Evolutionary conservation across 257 asterid species (phyloP).

Genomic region (Nicotiana tomentosiformis): DNA sequence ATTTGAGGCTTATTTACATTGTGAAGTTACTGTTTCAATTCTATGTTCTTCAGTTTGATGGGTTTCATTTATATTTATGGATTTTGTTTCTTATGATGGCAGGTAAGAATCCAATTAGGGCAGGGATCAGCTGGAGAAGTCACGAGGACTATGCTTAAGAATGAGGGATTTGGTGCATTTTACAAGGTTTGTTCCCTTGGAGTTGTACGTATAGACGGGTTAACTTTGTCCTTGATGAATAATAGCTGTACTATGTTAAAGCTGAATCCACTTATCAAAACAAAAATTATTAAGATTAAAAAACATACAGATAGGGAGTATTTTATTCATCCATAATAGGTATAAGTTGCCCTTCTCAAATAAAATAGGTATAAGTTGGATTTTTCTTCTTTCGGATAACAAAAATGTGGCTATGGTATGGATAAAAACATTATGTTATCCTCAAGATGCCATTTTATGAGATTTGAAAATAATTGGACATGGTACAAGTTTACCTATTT

Average conservation of each 20-base stretch:
- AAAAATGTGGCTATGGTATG: neutral
- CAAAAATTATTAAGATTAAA: too few species aligned
- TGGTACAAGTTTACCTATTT: too few species aligned
- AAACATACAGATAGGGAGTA: neutral
- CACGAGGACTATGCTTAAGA: conserved; percentile 64
- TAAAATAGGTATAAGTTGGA: neutral
- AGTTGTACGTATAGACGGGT: neutral
- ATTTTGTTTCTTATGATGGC: conserved; percentile 8
- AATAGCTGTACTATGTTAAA: neutral
- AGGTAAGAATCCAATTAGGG: conserved; percentile 95
- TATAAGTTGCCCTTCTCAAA: too few species aligned
- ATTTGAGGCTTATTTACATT: neutral
- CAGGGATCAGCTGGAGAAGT: conserved; percentile 81
- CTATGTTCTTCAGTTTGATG: neutral
- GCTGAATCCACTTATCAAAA: too few species aligned
- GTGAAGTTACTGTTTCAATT: neutral
- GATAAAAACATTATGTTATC: neutral
- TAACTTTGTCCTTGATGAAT: neutral
- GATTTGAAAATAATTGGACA: too few species aligned
- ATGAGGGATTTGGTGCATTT: conserved; percentile 74
- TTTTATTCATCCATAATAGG: neutral
- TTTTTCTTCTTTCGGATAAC: neutral
- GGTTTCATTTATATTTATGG: neutral
- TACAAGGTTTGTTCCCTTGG: conserved; percentile 58
- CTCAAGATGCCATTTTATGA: too few species aligned